Evolutionary conservation across 1,284 basidiomycete genomes (phyloP).

Genomic region (Puccinia hordei): DNA sequence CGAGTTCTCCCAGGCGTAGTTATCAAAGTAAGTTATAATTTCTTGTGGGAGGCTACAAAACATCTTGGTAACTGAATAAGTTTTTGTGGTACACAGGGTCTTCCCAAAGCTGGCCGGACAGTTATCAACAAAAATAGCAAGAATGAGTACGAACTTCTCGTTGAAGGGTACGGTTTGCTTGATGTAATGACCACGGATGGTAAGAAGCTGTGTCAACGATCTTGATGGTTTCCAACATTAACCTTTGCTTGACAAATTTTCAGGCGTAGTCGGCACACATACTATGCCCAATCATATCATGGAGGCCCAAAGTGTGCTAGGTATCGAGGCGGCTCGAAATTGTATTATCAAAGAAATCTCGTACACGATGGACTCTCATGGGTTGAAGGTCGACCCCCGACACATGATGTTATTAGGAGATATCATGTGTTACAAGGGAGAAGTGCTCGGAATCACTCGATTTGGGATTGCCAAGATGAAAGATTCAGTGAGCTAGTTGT

Average conservation of each 20-base stretch:
- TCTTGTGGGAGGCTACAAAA: not conserved
- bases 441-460: slow-evolving; percentile 96
- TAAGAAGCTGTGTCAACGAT: slow-evolving; percentile 56
- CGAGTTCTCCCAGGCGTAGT: slow-evolving; percentile 78
- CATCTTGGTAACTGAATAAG: not conserved
- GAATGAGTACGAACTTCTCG: slow-evolving; percentile 72
- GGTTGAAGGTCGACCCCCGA: slow-evolving; percentile 97
- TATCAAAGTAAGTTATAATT: slow-evolving; percentile 66
- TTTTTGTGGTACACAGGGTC: slow-evolving; percentile 64
- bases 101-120: slow-evolving; percentile 79
- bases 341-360: slow-evolving; percentile 84
- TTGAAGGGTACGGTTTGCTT: slow-evolving; percentile 95
- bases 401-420: slow-evolving; percentile 98
- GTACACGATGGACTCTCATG: slow-evolving; percentile 80
- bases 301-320: slow-evolving; percentile 88
- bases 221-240: not conserved
- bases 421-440: slow-evolving; percentile 99
- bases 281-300: slow-evolving; percentile 98
- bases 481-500: slow-evolving; percentile 73
- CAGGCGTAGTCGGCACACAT: slow-evolving; percentile 85
- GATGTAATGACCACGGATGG: slow-evolving; percentile 98
- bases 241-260: not conserved
- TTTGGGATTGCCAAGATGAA: slow-evolving; percentile 99
- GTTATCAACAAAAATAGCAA: slow-evolving; percentile 74
- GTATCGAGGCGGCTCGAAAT: slow-evolving; percentile 91